phyloP scores from a whole-genome alignment of 2,329 filamentous ascomycete genomes.

The Fusarium tjaetaba region DNA sequence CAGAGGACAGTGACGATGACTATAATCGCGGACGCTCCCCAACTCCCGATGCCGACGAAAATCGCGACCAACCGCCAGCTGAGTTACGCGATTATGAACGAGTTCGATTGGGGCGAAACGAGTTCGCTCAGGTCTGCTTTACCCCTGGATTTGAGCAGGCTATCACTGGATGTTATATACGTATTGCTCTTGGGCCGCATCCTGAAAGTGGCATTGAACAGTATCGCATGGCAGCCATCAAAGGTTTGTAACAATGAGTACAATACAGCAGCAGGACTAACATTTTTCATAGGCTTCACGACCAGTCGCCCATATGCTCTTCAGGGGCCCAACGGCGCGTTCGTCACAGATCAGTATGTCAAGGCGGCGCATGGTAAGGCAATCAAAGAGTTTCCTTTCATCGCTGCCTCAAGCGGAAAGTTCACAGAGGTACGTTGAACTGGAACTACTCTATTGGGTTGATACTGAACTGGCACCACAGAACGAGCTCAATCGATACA shows the following conservation, averaged over 20 bases:
- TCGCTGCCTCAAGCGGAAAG: constrained; percentile 84
- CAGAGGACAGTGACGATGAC: constrained; percentile 80
- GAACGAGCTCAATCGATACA: constrained; percentile 84
- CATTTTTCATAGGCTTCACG: constrained; percentile 69
- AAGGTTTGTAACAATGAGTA: constrained; percentile 63
- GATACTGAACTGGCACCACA: constrained; percentile 51
- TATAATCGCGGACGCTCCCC: constrained; percentile 70
- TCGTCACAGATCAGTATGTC: constrained; percentile 88
- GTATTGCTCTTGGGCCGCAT: constrained; percentile 84
- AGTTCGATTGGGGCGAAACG: constrained; percentile 82
- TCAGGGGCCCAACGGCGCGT: constrained; percentile 77
- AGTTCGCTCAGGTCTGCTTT: constrained; percentile 92
- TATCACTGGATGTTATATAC: constrained; percentile 85
- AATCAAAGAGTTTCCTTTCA: constrained; percentile 87
- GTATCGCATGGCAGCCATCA: constrained; percentile 90
- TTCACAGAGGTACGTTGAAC: constrained; percentile 78
- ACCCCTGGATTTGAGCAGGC: constrained; percentile 87
- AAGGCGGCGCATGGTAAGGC: constrained; percentile 84
- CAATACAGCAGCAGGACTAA: constrained; percentile 32
- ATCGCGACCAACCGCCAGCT: constrained; percentile 75
- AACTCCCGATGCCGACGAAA: constrained; percentile 70
- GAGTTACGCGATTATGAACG: constrained; percentile 85
- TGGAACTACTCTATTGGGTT: neutral
- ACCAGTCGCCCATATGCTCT: constrained; percentile 86
- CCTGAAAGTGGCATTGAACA: constrained; percentile 75